Percentiles rank a stretch among this genome's conserved stretches.
These are phyloP conservation scores for Irpex sp. DNA, from an alignment of 1,284 basidiomycete genomes.

Conservation along the genomic window DNA sequence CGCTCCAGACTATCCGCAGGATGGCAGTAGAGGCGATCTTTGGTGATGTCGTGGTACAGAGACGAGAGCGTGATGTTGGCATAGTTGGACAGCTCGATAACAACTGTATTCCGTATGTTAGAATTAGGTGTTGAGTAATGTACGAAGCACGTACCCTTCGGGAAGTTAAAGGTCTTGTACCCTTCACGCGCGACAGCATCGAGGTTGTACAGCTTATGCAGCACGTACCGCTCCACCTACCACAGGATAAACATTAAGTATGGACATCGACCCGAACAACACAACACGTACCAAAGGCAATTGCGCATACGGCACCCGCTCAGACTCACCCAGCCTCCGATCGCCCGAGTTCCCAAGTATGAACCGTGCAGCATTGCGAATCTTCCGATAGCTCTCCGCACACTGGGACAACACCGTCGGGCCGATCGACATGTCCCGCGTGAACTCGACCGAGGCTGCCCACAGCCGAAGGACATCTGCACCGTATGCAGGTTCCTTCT, in stretches of 20 bases:
- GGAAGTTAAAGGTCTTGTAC: constrained; percentile 81
- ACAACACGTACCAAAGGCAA: constrained; percentile 39
- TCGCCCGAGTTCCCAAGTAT: constrained; percentile 78
- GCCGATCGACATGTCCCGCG: constrained; percentile 86
- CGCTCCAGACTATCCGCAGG: constrained; percentile 49
- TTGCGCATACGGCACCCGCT: constrained; percentile 39
- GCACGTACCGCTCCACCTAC: constrained; percentile 80
- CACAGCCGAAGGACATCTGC: constrained; percentile 88
- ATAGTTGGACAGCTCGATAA: constrained; percentile 60
- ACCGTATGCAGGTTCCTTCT: constrained; percentile 77
- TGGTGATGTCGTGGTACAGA: constrained; percentile 90
- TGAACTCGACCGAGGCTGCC: constrained; percentile 91
- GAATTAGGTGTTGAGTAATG: neutral
- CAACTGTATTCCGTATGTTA: constrained; percentile 36
- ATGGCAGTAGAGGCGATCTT: constrained; percentile 89
- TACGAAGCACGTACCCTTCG: constrained; percentile 56
- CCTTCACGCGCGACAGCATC: constrained; percentile 65
- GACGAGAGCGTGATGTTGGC: constrained; percentile 72
- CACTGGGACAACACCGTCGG: constrained; percentile 76
- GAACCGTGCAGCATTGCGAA: constrained; percentile 90
- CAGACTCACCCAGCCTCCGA: constrained; percentile 24
- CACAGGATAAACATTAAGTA: no score
- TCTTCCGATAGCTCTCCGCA: constrained; percentile 78
- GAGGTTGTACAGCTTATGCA: constrained; percentile 79
- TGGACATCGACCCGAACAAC: no score